Evolutionary conservation across 768 basidiomycete genomes (phyloP).

Genomic region (Mycena albidolilacea): DNA sequence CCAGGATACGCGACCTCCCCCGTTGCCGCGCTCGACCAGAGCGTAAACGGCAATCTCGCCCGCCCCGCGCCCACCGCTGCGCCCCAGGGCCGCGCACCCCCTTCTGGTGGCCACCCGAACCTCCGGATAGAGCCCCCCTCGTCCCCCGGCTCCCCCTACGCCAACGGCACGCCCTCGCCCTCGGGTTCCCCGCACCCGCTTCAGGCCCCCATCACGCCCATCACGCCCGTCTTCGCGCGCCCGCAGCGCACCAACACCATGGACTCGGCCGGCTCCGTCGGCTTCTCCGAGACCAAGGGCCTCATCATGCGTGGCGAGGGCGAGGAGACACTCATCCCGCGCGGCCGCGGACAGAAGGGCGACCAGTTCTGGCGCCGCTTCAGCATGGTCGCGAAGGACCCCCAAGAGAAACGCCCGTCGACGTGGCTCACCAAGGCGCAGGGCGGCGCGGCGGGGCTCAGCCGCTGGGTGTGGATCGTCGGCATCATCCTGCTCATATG

Average conservation of each 20-base stretch:
- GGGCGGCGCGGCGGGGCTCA: conserved; percentile 64
- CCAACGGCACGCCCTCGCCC: conserved; percentile 46
- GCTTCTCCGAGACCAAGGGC: conserved; percentile 49
- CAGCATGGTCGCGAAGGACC: conserved; percentile 83
- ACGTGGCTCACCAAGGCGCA: conserved; percentile 80
- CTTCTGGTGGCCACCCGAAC: conserved; percentile 34
- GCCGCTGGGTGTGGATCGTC: conserved; percentile 79
- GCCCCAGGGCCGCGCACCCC: conserved; percentile 50
- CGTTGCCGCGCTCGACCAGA: conserved; percentile 70
- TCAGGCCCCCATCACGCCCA: conserved; percentile 83
- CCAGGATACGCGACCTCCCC: conserved; percentile 82
- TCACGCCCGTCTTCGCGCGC: conserved; percentile 82
- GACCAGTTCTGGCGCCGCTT: conserved; percentile 92
- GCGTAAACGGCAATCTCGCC: conserved; percentile 50
- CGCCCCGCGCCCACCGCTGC: conserved; percentile 61
- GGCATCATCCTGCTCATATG: conserved; percentile 71
- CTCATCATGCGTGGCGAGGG: conserved; percentile 78
- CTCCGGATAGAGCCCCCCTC: conserved; percentile 40
- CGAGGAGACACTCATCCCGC: conserved; percentile 78
- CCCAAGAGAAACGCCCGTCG: conserved; percentile 56
- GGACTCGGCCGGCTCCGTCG: conserved; percentile 43
- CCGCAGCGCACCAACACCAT: conserved; percentile 60
- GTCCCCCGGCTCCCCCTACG: conserved; percentile 48
- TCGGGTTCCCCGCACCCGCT: conserved; percentile 80
- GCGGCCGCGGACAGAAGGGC: conserved; percentile 74